Conservation (phyloP, 805 yeast genomes). For the Sungouiella blattae region DNA sequence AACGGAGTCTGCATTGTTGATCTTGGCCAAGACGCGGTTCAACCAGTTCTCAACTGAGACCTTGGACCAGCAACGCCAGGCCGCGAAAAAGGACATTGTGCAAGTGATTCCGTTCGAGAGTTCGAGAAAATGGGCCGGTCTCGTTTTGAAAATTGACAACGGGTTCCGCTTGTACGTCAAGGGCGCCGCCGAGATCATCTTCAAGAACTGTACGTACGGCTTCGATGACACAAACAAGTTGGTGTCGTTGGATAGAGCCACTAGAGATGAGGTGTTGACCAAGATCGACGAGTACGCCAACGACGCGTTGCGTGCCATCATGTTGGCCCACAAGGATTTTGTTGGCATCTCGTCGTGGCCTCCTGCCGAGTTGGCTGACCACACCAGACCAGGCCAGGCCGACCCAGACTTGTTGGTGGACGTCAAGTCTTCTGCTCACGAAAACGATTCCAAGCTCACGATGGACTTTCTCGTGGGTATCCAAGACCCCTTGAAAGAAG, state of each 20-base stretch:
- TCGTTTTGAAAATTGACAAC: conserved; percentile 51
- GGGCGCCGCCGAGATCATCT: conserved; percentile 93
- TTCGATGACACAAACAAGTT: conserved; percentile 25
- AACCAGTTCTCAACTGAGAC: conserved; percentile 38
- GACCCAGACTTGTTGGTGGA: conserved; percentile 33
- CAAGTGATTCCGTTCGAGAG: conserved; percentile 91
- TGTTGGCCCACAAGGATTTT: conserved; percentile 79
- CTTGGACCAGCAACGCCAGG: conserved; percentile 41
- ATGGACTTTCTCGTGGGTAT: conserved; percentile 77
- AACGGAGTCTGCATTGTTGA: conserved; percentile 86
- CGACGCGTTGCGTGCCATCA: conserved; percentile 81
- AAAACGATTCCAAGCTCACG: conserved; percentile 6
- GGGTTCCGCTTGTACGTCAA: conserved; percentile 67
- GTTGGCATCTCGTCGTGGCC: conserved; percentile 61
- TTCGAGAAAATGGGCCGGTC: conserved; percentile 87
- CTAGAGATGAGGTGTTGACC: conserved; percentile 28
- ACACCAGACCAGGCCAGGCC: conserved; percentile 35
- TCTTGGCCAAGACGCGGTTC: conserved; percentile 59
- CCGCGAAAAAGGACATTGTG: conserved; percentile 35
- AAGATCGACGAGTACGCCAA: conserved; percentile 57
- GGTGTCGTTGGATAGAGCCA: conserved; percentile 25
- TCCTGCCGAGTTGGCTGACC: conserved; percentile 44
- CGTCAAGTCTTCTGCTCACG: conserved; percentile 16
- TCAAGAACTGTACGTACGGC: conserved; percentile 51
- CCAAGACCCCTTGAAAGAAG: conserved; percentile 89